phyloP scores from a whole-genome alignment of 202 grass and related monocot species.

The Elaeis oleifera region DNA sequence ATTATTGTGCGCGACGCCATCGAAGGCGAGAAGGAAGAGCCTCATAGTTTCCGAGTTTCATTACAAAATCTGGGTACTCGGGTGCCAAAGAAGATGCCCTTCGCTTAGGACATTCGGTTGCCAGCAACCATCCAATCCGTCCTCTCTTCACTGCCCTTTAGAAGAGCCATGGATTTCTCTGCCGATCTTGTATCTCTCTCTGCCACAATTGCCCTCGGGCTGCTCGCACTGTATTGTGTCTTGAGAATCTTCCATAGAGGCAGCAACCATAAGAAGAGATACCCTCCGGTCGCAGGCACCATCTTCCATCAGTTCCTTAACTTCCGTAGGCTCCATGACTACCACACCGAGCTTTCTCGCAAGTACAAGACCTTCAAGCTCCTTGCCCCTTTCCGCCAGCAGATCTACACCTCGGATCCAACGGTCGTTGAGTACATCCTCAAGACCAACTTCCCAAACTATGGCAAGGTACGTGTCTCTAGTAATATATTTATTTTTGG shows the following conservation, averaged over 20 bases:
- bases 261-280: background rate
- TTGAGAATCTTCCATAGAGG: background rate
- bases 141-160: no score
- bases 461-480: slow-evolving; percentile 42
- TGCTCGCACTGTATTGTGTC: no score
- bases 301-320: slow-evolving; percentile 54
- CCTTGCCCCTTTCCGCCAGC: slow-evolving; percentile 28
- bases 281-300: slow-evolving; percentile 41
- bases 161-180: no score
- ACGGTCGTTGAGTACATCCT: slow-evolving; percentile 55
- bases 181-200: no score
- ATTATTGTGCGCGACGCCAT: no score
- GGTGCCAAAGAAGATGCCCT: no score
- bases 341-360: slow-evolving; percentile 37
- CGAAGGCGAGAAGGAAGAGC: no score
- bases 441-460: slow-evolving; percentile 50
- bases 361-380: slow-evolving; percentile 35
- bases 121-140: no score
- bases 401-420: slow-evolving; percentile 47
- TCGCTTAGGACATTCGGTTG: no score
- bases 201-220: no score
- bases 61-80: no score
- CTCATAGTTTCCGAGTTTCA: no score
- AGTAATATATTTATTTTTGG: background rate
- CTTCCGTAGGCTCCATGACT: slow-evolving; percentile 46